Conservation (phyloP, 352 stramenopile species). For the Globisporangium cystogenes region DNA sequence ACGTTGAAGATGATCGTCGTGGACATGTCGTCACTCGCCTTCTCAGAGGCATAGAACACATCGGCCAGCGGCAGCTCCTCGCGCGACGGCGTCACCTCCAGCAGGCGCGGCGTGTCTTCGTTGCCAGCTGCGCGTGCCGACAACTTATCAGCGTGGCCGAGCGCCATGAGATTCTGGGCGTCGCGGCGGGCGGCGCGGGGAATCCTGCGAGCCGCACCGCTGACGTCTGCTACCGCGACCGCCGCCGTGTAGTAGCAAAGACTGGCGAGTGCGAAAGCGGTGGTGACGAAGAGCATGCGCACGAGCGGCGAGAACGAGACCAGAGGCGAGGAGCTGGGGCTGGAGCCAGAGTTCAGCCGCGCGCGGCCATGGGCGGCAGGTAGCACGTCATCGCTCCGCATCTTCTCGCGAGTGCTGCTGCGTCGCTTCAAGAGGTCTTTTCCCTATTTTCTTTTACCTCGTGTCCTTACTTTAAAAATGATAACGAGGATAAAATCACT, state of each 20-base stretch:
- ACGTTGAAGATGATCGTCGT: conserved; percentile 76
- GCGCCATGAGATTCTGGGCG: conserved; percentile 7
- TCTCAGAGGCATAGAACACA: conserved; percentile 36
- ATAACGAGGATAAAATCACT: no score
- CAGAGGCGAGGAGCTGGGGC: not conserved
- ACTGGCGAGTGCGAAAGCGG: conserved; percentile 4
- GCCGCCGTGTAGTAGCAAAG: conserved; percentile 10
- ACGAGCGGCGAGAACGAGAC: not conserved
- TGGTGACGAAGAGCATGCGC: conserved; percentile 6
- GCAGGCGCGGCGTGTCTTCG: not conserved
- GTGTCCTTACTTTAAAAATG: no score
- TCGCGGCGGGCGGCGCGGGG: not conserved
- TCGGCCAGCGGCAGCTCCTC: conserved; percentile 29
- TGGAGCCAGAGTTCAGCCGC: not conserved
- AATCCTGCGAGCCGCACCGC: no score
- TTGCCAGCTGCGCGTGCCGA: no score
- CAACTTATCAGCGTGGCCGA: not conserved
- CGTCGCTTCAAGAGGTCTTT: no score
- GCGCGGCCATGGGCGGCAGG: not conserved
- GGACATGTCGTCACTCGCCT: conserved; percentile 27
- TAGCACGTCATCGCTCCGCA: not conserved
- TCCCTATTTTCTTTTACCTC: no score
- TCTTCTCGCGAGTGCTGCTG: no score
- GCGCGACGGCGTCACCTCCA: conserved; percentile 1
- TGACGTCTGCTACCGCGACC: not conserved